Conservation (phyloP, 2,329 filamentous ascomycete genomes). For the Alternaria viburni region DNA sequence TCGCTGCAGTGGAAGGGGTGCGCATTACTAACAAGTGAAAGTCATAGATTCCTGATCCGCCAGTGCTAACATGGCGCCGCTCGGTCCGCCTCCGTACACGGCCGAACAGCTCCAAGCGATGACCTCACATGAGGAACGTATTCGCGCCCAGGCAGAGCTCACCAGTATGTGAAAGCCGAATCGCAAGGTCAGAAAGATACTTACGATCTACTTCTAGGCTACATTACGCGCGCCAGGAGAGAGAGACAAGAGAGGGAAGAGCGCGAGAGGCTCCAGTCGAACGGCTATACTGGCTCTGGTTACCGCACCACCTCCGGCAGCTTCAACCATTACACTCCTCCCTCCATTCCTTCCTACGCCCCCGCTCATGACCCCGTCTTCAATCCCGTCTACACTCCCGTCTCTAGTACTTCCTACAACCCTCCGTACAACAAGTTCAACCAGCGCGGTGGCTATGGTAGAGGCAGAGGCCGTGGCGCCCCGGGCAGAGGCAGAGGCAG, state of each 20-base stretch:
- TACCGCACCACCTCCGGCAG: neutral
- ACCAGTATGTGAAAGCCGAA: conserved; percentile 32
- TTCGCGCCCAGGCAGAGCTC: conserved; percentile 33
- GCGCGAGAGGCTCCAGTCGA: conserved; percentile 9
- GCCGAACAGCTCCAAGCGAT: conserved; percentile 32
- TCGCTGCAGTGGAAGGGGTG: neutral
- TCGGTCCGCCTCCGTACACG: conserved; percentile 35
- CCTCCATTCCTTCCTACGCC: neutral
- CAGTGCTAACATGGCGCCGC: conserved; percentile 25
- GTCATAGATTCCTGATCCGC: neutral
- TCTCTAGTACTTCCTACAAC: neutral
- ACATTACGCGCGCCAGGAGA: conserved; percentile 28
- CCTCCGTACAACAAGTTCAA: neutral
- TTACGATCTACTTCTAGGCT: conserved; percentile 24
- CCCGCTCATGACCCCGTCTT: neutral
- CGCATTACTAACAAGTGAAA: conserved; percentile 1
- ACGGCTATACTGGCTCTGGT: conserved; percentile 5
- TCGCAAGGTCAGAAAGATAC: neutral
- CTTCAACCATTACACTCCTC: neutral
- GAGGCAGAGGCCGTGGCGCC: conserved; percentile 3
- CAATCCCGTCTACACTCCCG: neutral
- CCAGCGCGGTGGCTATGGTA: conserved; percentile 16
- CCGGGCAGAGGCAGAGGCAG: neutral
- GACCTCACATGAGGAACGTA: conserved; percentile 23
- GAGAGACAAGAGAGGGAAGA: conserved; percentile 25